Conservation (phyloP, 192 early-diverging fungal genomes). For the Pilaira anomala region DNA sequence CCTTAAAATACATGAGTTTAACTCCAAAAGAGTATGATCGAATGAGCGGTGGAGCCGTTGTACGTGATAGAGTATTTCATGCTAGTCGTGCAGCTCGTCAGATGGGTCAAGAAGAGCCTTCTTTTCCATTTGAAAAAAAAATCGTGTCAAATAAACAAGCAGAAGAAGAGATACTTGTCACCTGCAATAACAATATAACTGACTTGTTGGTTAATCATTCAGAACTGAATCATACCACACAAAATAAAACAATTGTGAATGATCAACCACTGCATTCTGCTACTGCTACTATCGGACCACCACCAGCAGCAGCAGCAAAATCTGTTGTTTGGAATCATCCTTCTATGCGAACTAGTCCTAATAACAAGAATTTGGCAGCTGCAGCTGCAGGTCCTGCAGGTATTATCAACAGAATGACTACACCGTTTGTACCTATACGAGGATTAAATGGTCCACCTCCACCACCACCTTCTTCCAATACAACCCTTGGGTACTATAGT, state of each 20-base stretch:
- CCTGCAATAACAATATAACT: neutral
- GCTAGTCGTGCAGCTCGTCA: too few species aligned
- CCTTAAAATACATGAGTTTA: conserved; percentile 73
- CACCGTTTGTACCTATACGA: neutral
- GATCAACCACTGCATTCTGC: neutral
- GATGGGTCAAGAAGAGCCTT: too few species aligned
- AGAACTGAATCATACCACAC: too few species aligned
- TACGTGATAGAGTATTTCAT: too few species aligned
- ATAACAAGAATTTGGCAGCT: too few species aligned
- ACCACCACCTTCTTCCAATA: neutral
- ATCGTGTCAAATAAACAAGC: neutral
- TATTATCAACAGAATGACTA: too few species aligned
- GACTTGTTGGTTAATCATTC: too few species aligned
- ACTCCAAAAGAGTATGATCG: conserved; percentile 56
- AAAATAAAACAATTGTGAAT: conserved; percentile 23
- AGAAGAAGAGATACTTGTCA: too few species aligned
- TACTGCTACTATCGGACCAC: too few species aligned
- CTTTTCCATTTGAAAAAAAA: neutral
- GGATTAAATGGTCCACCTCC: conserved; percentile 59
- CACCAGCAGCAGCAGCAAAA: neutral
- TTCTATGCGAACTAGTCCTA: too few species aligned
- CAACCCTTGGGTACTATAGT: neutral
- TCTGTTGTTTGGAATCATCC: too few species aligned
- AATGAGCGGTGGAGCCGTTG: neutral
- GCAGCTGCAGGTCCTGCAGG: too few species aligned